These are phyloP conservation scores for Fusarium phyllophilum DNA, from an alignment of 2,329 filamentous ascomycete genomes.

Conservation along the genomic window DNA sequence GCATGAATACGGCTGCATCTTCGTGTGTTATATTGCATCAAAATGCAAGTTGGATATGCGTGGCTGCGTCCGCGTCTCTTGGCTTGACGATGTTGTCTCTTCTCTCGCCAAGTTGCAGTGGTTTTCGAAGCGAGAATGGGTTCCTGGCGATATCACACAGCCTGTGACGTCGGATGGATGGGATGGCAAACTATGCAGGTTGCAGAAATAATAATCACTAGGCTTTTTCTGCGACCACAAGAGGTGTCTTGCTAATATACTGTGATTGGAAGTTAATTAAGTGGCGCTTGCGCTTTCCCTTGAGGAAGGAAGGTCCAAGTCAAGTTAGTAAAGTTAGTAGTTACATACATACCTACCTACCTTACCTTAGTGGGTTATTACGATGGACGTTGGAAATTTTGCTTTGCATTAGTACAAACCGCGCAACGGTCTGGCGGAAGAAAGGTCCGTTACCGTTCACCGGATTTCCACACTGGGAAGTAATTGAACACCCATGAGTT, in stretches of 20 bases:
- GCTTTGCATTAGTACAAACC: slow-evolving; percentile 6
- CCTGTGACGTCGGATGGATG: slow-evolving; percentile 11
- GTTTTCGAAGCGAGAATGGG: slow-evolving; percentile 3
- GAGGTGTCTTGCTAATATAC: slow-evolving; percentile 8
- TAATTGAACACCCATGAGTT: neutral
- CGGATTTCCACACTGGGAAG: neutral
- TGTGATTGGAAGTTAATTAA: slow-evolving; percentile 23
- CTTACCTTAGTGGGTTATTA: neutral
- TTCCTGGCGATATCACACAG: slow-evolving; percentile 25
- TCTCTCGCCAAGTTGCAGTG: slow-evolving; percentile 13
- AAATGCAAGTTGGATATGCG: slow-evolving; percentile 11
- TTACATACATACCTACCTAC: neutral
- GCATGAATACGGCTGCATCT: slow-evolving; percentile 6
- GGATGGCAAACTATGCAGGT: slow-evolving; percentile 23
- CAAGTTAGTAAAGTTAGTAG: neutral
- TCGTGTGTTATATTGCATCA: slow-evolving; percentile 4
- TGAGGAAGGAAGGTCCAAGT: neutral
- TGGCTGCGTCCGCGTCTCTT: slow-evolving; percentile 8
- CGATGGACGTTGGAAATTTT: neutral
- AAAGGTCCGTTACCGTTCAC: neutral
- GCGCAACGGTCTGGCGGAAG: neutral
- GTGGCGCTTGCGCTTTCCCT: slow-evolving; percentile 19
- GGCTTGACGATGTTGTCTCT: slow-evolving; percentile 26
- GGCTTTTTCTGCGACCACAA: neutral
- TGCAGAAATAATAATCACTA: slow-evolving; percentile 21